Evolutionary conservation across 1,139 yeast species (phyloP).

Genomic region (Yamadazyma friedrichii): DNA sequence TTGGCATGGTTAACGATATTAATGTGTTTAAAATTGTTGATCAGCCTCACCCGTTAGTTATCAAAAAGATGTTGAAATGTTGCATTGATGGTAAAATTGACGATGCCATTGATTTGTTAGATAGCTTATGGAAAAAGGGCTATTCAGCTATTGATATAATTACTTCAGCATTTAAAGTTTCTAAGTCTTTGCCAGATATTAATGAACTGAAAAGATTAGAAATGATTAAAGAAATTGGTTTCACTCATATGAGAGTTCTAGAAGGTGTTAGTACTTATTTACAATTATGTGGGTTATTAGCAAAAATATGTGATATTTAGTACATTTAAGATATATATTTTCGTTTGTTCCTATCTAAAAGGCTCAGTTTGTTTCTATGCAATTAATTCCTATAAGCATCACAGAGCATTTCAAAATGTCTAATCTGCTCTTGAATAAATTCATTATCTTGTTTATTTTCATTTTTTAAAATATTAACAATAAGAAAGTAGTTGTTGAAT

Average conservation of each 20-base stretch:
- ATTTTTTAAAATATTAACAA: slow-evolving; percentile 47
- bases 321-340: not conserved
- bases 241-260: slow-evolving; percentile 84
- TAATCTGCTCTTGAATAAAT: slow-evolving; percentile 55
- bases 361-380: not conserved
- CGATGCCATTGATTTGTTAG: slow-evolving; percentile 64
- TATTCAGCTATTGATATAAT: slow-evolving; percentile 93
- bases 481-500: slow-evolving; percentile 68
- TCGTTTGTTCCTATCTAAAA: not conserved
- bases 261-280: slow-evolving; percentile 91
- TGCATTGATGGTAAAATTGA: slow-evolving; percentile 59
- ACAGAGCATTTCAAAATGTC: slow-evolving; percentile 61
- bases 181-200: slow-evolving; percentile 69
- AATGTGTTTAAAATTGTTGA: slow-evolving; percentile 96
- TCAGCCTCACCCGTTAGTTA: slow-evolving; percentile 90
- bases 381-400: slow-evolving; percentile 50
- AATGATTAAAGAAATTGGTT: slow-evolving; percentile 81
- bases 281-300: slow-evolving; percentile 81
- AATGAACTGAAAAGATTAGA: slow-evolving; percentile 70
- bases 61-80: slow-evolving; percentile 64
- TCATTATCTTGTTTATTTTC: slow-evolving; percentile 45
- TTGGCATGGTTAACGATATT: slow-evolving; percentile 82
- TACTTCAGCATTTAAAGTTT: slow-evolving; percentile 84
- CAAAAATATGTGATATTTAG: slow-evolving; percentile 49
- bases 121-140: slow-evolving; percentile 81